phyloP scores from a whole-genome alignment of 768 basidiomycete genomes.

The Albatrellus ellisii region DNA sequence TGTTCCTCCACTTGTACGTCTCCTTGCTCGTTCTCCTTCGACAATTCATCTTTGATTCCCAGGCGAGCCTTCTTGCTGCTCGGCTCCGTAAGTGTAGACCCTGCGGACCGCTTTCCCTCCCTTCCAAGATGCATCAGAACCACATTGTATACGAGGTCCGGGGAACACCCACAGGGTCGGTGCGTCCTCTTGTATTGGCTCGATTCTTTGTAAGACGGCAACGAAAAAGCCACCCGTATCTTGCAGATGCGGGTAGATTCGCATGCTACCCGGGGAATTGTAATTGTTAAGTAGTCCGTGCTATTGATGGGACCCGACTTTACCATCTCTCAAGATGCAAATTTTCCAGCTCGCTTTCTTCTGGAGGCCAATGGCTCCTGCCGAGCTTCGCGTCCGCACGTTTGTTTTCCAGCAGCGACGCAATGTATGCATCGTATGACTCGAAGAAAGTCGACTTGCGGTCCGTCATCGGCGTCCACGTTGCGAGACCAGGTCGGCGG shows the following conservation, averaged over 20 bases:
- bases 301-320: constrained; percentile 11
- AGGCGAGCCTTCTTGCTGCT: no score
- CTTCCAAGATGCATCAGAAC: no score
- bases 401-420: constrained; percentile 34
- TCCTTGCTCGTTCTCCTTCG: no score
- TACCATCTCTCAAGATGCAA: constrained; percentile 68
- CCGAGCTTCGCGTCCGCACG: constrained; percentile 46
- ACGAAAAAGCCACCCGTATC: constrained; percentile 97
- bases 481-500: constrained; percentile 59
- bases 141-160: no score
- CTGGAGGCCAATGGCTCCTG: constrained; percentile 69
- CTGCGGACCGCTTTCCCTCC: no score
- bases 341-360: constrained; percentile 36
- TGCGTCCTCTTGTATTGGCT: no score
- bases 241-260: constrained; percentile 91
- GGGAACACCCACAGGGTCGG: no score
- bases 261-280: constrained; percentile 38
- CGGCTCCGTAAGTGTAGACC: no score
- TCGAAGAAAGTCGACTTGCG: constrained; percentile 36
- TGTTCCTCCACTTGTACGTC: no score
- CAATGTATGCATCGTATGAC: constrained; percentile 48
- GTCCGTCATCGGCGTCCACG: constrained; percentile 68
- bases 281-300: neutral
- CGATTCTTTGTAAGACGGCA: constrained; percentile 59
- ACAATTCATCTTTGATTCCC: no score